Percentiles rank a stretch among this genome's conserved stretches.
These are phyloP conservation scores for Rhipidocladum racemiflorum DNA, from an alignment of 176 grass and related monocot genomes.

Conservation along the genomic window DNA sequence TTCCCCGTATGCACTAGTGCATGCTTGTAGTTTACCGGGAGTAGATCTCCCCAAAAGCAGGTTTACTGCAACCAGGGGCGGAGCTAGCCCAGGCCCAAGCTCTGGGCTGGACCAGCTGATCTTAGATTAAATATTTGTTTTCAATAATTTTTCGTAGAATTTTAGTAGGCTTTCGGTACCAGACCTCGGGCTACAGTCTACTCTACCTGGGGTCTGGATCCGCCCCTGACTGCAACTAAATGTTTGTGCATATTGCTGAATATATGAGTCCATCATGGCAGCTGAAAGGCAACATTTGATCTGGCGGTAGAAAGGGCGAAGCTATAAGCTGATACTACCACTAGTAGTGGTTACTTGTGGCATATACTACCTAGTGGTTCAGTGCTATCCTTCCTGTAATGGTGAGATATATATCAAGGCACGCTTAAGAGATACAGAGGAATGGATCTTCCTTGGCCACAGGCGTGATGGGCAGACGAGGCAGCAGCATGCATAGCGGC, in stretches of 20 bases:
- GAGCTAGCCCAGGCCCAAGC: too few species aligned
- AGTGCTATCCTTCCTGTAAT: not conserved
- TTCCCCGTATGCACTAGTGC: not conserved
- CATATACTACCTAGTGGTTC: too few species aligned
- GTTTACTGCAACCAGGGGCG: not conserved
- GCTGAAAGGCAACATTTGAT: not conserved
- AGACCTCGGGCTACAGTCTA: too few species aligned
- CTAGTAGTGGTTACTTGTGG: not conserved
- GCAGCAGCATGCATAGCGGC: not conserved
- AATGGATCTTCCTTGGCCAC: not conserved
- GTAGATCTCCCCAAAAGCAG: not conserved
- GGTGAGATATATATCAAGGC: too few species aligned
- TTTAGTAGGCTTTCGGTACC: too few species aligned
- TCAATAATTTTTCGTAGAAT: too few species aligned
- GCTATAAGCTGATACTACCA: not conserved
- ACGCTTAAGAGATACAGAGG: not conserved
- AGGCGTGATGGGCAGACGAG: not conserved
- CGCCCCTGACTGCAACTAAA: not conserved
- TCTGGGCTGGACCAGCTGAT: too few species aligned
- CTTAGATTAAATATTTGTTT: too few species aligned
- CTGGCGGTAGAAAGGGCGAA: not conserved
- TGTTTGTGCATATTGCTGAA: not conserved
- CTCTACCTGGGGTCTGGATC: too few species aligned
- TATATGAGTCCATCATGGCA: not conserved
- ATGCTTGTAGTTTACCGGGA: not conserved